Evolutionary conservation across 169 alveolate species (phyloP).

Genomic region (Cryptosporidium sp.): DNA sequence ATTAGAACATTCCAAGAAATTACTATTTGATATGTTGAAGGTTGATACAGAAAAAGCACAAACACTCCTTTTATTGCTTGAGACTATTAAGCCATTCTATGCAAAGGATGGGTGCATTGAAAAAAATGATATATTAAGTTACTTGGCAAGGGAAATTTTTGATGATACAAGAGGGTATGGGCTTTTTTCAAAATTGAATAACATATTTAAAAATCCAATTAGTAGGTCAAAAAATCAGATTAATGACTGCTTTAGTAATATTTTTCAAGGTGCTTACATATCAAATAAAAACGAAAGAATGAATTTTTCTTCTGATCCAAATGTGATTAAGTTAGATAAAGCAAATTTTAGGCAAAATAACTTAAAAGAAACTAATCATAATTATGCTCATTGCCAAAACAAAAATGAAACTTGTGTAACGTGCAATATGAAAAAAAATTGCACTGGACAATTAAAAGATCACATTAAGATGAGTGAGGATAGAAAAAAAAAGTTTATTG

Average conservation of each 20-base stretch:
- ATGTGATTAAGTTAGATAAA: not conserved
- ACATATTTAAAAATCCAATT: conserved; percentile 32
- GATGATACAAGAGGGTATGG: conserved; percentile 60
- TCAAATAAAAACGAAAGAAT: not conserved
- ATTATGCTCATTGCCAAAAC: not conserved
- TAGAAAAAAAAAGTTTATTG: conserved; percentile 42
- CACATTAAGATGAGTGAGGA: conserved; percentile 34
- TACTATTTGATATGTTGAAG: conserved; percentile 8
- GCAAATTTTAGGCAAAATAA: not conserved
- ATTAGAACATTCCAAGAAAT: conserved; percentile 13
- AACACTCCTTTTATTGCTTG: conserved; percentile 20
- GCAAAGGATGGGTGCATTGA: conserved; percentile 38
- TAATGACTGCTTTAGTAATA: not conserved
- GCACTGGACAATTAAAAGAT: conserved; percentile 32
- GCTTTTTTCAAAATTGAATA: conserved; percentile 43
- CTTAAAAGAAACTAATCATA: not conserved
- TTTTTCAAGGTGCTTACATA: not conserved
- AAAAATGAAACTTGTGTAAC: conserved; percentile 23
- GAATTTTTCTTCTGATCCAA: conserved; percentile 15
- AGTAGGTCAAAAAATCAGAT: conserved; percentile 15
- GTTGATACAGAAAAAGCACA: conserved; percentile 69
- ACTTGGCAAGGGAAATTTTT: conserved; percentile 23
- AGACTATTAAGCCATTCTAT: conserved; percentile 40
- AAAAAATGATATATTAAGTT: conserved; percentile 39
- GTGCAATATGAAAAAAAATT: not conserved